Percentiles rank a stretch among this genome's conserved stretches.
phyloP scores from a whole-genome alignment of 2,329 filamentous ascomycete species.

The Calonectria hongkongensis region DNA sequence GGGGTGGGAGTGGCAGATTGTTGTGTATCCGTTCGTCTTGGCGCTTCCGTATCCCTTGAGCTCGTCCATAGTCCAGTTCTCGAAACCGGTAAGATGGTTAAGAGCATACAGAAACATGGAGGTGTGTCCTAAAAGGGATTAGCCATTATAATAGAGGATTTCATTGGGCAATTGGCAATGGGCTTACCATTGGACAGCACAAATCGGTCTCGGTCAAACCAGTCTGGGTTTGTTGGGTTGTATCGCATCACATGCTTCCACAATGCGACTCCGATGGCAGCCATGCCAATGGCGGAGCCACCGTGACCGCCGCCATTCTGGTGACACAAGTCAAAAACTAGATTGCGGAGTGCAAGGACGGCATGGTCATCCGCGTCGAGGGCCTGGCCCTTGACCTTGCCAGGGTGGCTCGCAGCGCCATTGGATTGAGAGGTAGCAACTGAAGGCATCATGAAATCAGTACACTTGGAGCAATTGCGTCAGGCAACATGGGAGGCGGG shows the following conservation, averaged over 20 bases:
- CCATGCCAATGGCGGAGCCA: constrained; percentile 40
- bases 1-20: constrained; percentile 69
- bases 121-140: constrained; percentile 60
- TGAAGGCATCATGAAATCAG: constrained; percentile 35
- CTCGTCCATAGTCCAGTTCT: constrained; percentile 71
- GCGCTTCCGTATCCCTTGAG: constrained; percentile 67
- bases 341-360: constrained; percentile 40
- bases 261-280: constrained; percentile 59
- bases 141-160: no score
- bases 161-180: background rate
- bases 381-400: constrained; percentile 23
- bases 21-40: constrained; percentile 57
- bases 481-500: background rate
- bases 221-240: constrained; percentile 69
- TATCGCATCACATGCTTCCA: constrained; percentile 78
- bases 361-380: constrained; percentile 38
- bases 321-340: constrained; percentile 38
- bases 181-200: constrained; percentile 72
- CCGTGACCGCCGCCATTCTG: constrained; percentile 42
- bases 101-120: constrained; percentile 71
- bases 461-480: background rate
- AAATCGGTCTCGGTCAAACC: constrained; percentile 76
- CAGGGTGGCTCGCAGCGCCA: constrained; percentile 15
- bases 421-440: constrained; percentile 18
- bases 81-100: constrained; percentile 70